phyloP scores from a whole-genome alignment of 345 rosid genomes.

The Citrus australasica region DNA sequence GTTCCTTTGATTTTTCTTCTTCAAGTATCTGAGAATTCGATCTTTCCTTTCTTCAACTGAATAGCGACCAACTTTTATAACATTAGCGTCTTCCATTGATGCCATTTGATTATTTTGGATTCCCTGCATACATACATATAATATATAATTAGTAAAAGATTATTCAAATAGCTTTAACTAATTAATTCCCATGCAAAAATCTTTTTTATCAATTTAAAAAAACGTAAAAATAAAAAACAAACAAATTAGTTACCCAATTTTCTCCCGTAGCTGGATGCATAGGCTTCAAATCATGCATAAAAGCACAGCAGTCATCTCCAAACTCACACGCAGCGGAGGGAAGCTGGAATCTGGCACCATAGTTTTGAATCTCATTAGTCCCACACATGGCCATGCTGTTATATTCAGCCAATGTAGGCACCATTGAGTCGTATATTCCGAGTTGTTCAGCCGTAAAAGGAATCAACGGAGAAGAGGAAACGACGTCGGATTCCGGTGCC shows the following conservation, averaged over 20 bases:
- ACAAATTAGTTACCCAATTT: slow-evolving; percentile 33
- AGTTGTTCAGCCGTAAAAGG: slow-evolving; percentile 20
- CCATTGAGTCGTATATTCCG: slow-evolving; percentile 37
- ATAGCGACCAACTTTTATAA: slow-evolving; percentile 65
- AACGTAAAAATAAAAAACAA: neutral
- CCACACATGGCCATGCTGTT: slow-evolving; percentile 23
- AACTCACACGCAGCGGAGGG: slow-evolving; percentile 25
- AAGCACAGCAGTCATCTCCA: slow-evolving; percentile 50
- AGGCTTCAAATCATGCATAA: slow-evolving; percentile 47
- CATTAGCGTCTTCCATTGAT: slow-evolving; percentile 32
- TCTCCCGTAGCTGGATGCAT: slow-evolving; percentile 29
- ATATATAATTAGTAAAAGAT: too few relatives aligned
- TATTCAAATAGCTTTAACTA: too few relatives aligned
- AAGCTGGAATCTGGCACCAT: slow-evolving; percentile 28
- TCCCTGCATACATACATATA: slow-evolving; percentile 25
- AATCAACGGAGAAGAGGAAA: slow-evolving; percentile 13
- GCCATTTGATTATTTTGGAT: slow-evolving; percentile 35
- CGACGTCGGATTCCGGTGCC: slow-evolving; percentile 18
- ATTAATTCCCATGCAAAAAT: neutral
- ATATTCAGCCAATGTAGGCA: slow-evolving; percentile 29
- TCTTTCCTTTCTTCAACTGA: slow-evolving; percentile 82
- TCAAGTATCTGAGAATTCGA: slow-evolving; percentile 77
- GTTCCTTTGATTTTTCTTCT: slow-evolving; percentile 91
- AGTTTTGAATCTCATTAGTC: slow-evolving; percentile 19
- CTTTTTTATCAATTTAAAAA: neutral